Conservation (phyloP, 2,329 filamentous ascomycete genomes). For the Hypoxylon sp. region DNA sequence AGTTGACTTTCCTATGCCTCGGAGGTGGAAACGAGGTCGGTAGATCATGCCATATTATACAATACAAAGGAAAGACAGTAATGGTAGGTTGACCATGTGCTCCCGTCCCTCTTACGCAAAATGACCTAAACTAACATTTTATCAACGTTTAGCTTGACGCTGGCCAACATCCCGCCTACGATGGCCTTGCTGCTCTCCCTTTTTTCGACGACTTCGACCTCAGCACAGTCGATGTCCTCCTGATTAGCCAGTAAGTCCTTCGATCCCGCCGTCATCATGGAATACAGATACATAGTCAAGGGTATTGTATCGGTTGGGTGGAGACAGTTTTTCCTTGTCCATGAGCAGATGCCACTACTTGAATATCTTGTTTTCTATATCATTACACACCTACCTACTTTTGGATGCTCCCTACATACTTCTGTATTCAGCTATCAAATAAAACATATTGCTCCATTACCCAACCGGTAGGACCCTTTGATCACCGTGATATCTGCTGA, state of each 20-base stretch:
- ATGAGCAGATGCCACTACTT: conserved; percentile 4
- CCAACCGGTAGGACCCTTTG: conserved; percentile 42
- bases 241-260: conserved; percentile 96
- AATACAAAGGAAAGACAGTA: conserved; percentile 99
- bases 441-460: conserved; percentile 50
- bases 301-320: conserved; percentile 39
- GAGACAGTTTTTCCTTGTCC: conserved; percentile 16
- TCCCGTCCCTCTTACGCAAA: not conserved
- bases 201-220: conserved; percentile 99
- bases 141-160: conserved; percentile 78
- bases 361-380: conserved; percentile 6
- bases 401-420: conserved; percentile 28
- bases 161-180: conserved; percentile 95
- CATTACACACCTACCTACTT: conserved; percentile 9
- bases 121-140: conserved; percentile 26
- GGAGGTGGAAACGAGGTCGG: conserved; percentile 98
- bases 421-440: conserved; percentile 54
- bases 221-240: conserved; percentile 93
- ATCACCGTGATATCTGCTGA: conserved; percentile 37
- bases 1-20: conserved; percentile 91
- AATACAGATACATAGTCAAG: conserved; percentile 32
- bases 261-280: conserved; percentile 28
- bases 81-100: conserved; percentile 72
- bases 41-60: conserved; percentile 94
- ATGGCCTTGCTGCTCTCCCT: conserved; percentile 89